phyloP scores from a whole-genome alignment of 495 filamentous ascomycete genomes.

The Daldinia vernicosa region DNA sequence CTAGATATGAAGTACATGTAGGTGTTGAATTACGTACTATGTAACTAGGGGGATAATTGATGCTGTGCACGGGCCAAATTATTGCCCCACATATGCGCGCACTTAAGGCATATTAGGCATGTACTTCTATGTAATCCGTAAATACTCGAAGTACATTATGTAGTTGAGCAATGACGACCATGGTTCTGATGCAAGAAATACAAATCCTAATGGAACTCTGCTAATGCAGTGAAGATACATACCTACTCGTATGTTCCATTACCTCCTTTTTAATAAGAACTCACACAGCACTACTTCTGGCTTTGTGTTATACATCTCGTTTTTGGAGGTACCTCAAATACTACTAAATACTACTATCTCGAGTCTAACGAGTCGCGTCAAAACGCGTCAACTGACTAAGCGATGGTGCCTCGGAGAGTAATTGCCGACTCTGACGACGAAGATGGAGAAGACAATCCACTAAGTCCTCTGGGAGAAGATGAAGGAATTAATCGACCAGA shows the following conservation, averaged over 20 bases:
- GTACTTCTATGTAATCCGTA: no score
- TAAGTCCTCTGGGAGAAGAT: conserved; percentile 24
- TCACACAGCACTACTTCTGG: neutral
- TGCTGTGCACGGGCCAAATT: conserved; percentile 5
- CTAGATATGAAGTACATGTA: neutral
- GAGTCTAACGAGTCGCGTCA: conserved; percentile 16
- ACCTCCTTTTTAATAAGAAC: neutral
- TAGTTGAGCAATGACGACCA: neutral
- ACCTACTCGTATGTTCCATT: neutral
- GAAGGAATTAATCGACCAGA: conserved; percentile 25
- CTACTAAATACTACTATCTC: neutral
- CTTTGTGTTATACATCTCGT: neutral
- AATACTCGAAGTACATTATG: neutral
- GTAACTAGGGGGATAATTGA: neutral
- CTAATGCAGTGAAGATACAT: neutral
- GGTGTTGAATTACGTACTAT: neutral
- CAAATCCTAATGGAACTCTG: neutral
- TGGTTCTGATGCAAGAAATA: neutral
- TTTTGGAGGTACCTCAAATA: neutral
- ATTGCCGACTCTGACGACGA: conserved; percentile 48
- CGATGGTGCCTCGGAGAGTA: conserved; percentile 40
- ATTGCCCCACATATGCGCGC: conserved; percentile 28
- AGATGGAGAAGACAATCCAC: conserved; percentile 36
- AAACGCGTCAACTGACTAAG: conserved; percentile 28
- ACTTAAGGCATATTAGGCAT: no score